Evolutionary conservation across 441 rosid species (phyloP).

Genomic region (Arabidopsis hybrid): DNA sequence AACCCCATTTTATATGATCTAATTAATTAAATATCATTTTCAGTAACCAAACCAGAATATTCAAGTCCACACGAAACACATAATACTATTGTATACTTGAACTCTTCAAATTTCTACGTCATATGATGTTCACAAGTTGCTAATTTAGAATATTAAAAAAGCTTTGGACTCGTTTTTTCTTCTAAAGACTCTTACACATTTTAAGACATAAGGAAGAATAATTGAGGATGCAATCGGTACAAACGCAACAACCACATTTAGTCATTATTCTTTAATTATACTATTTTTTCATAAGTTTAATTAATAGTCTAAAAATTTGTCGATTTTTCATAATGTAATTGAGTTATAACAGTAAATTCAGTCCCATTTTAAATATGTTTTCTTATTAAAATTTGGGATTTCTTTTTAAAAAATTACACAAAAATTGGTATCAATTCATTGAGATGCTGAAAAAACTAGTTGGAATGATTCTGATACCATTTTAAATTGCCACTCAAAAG

Average conservation of each 20-base stretch:
- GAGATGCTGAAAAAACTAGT: conserved; percentile 5
- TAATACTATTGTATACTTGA: conserved; percentile 22
- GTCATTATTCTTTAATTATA: background rate
- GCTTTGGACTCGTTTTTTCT: conserved; percentile 4
- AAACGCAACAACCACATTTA: conserved; percentile 22
- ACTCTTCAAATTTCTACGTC: conserved; percentile 36
- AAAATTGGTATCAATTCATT: background rate
- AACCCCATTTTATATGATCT: background rate
- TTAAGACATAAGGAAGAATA: conserved; percentile 7
- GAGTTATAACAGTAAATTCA: background rate
- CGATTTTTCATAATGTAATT: background rate
- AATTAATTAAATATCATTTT: conserved; percentile 15
- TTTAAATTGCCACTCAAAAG: conserved; percentile 1
- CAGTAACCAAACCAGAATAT: conserved; percentile 41
- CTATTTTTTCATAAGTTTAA: background rate
- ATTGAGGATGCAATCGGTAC: conserved; percentile 8
- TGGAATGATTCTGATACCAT: background rate
- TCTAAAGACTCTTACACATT: conserved; percentile 1
- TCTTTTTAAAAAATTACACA: background rate
- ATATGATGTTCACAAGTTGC: conserved; percentile 37
- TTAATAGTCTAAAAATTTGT: background rate
- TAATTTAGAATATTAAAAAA: background rate
- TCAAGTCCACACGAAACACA: conserved; percentile 38
- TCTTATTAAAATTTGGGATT: background rate
- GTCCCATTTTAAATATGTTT: background rate